phyloP scores from a whole-genome alignment of 257 asterid genomes.

The Lavandula angustifolia region DNA sequence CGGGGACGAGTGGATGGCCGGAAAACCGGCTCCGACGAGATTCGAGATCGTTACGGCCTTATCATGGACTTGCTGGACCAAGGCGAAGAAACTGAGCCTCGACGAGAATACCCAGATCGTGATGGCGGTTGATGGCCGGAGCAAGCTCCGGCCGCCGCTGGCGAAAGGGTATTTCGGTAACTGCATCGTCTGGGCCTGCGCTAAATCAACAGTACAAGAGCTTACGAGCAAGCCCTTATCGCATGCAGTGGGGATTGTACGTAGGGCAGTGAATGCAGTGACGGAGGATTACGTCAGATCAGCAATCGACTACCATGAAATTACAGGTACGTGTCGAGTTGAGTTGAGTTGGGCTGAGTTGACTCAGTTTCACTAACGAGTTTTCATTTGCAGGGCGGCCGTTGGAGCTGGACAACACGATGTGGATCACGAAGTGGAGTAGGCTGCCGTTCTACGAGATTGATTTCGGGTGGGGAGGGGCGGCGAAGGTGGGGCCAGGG shows the following conservation, averaged over 20 bases:
- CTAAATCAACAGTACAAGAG: background rate
- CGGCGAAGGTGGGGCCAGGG: constrained; percentile 9
- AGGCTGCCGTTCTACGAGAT: constrained; percentile 13
- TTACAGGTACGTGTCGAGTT: background rate
- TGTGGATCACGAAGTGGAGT: constrained; percentile 13
- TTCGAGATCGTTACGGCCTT: background rate
- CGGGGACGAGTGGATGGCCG: no score
- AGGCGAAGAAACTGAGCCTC: background rate
- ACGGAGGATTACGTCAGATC: constrained; percentile 5
- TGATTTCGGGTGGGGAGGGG: constrained; percentile 16
- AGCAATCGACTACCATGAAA: constrained; percentile 10
- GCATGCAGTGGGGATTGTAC: background rate
- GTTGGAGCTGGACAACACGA: background rate
- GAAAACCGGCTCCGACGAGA: background rate
- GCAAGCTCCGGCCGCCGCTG: background rate
- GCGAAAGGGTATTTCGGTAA: constrained; percentile 4
- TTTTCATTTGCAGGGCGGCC: background rate
- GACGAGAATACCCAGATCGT: background rate
- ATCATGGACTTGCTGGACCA: constrained; percentile 6
- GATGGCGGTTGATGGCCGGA: background rate
- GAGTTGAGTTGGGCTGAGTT: no score
- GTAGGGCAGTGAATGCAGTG: background rate
- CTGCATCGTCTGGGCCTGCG: background rate
- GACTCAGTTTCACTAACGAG: no score
- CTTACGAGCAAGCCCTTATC: background rate